Evolutionary conservation across 805 yeast genomes (phyloP), one percentile per base, ranked within the genome.

Genomic region (Candida dajiaensis): DNA sequence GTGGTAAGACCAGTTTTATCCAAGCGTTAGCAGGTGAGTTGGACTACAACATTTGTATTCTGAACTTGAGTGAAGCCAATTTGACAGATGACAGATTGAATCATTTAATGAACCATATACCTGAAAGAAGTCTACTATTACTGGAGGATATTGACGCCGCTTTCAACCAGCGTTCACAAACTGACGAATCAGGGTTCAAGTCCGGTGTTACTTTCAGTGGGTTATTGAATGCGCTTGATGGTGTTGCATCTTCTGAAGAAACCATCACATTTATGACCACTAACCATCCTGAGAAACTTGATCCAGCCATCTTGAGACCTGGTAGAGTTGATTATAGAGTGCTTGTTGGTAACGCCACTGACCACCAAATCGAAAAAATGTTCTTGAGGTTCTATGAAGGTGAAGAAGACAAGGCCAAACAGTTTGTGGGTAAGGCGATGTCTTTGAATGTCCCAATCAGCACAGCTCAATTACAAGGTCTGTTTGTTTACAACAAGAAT

Each of bases 231-330:
- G 96, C 99, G 0, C 71, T 94, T 41, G 99, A 94, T 64, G 99
- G 99, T 41, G 98, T 94, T 16, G 94, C 98, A 3, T 87, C 96
- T 25, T 96, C 97, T 2, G 99, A 94, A 61, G 98, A 94, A 61
- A 85, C 96, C 40, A 75, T 94, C 29, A 92, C 97, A 0, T 94
- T 94, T 66, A 94, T 94, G 99, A 94, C 99, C 19, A 92, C 99
- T 19, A 94, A 94, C 65, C 99, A 94, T 61, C 97, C 97, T 0
- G 98, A 94, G 52, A 80, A 80, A 52, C 71, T 94, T 35, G 99
- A 94, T 59, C 89, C 97, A 1, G 99, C 99, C 0, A 74, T 94
- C 39, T 69, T 94, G 63, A 76, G 99, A 53, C 99, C 99, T 0
- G 99, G 99, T 3, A 76, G 99, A 66, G 83, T 94, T 28, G 99